phyloP scores from a whole-genome alignment of 2,329 filamentous ascomycete species.

The Emericellopsis atlantica region DNA sequence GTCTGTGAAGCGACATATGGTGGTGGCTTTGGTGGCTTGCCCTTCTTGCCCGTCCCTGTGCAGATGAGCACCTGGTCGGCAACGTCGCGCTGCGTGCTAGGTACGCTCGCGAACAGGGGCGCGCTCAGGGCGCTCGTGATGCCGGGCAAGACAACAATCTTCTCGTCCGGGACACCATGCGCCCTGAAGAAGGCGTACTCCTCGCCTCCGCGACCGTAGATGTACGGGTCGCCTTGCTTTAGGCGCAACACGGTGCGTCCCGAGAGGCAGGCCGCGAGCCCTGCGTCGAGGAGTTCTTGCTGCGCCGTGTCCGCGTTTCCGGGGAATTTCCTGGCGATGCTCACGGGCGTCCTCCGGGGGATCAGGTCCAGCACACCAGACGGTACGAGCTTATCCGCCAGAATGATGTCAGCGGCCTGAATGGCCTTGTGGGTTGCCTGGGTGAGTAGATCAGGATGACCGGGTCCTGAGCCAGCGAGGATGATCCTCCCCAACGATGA shows the following conservation, averaged over 20 bases:
- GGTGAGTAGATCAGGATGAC: constrained; percentile 84
- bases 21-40: constrained; percentile 68
- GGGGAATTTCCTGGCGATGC: constrained; percentile 94
- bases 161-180: constrained; percentile 40
- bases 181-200: constrained; percentile 75
- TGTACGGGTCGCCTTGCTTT: constrained; percentile 94
- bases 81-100: constrained; percentile 77
- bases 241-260: constrained; percentile 78
- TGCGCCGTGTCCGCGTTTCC: constrained; percentile 93
- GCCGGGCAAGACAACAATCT: constrained; percentile 65
- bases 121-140: constrained; percentile 82
- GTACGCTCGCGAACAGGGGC: constrained; percentile 78
- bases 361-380: constrained; percentile 78
- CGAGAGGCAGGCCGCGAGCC: constrained; percentile 48
- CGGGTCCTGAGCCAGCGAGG: constrained; percentile 83
- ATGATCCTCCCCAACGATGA: constrained; percentile 54
- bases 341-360: constrained; percentile 75
- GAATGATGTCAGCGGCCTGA: constrained; percentile 60
- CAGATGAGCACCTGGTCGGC: constrained; percentile 93
- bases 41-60: constrained; percentile 89
- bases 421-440: constrained; percentile 69
- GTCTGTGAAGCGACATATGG: constrained; percentile 66
- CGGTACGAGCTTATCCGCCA: constrained; percentile 79
- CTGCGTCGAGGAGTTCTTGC: constrained; percentile 72
- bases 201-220: constrained; percentile 90